Evolutionary conservation across 2,329 filamentous ascomycete species (phyloP).

Genomic region (Ophiostoma angusticollis): DNA sequence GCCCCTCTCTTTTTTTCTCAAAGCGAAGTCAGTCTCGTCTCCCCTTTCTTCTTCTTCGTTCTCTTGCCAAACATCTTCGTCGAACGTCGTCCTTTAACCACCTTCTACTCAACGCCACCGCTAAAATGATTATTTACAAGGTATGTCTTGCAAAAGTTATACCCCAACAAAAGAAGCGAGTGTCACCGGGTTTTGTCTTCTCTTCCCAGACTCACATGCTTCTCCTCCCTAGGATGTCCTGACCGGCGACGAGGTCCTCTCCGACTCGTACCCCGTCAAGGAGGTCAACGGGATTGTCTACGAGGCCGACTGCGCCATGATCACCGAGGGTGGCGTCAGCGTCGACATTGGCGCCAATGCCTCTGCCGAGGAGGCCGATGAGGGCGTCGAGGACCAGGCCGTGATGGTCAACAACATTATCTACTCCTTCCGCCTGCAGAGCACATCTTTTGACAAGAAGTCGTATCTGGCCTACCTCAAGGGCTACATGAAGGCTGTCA

Average conservation of each 20-base stretch:
- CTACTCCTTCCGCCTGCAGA: constrained; percentile 78
- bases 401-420: constrained; percentile 86
- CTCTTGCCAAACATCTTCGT: neutral
- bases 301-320: constrained; percentile 87
- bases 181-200: neutral
- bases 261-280: constrained; percentile 82
- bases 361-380: constrained; percentile 80
- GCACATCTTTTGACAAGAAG: constrained; percentile 78
- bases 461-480: constrained; percentile 73
- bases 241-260: constrained; percentile 89
- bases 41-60: constrained; percentile 11
- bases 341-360: constrained; percentile 90
- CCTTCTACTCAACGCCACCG: constrained; percentile 19
- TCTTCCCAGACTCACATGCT: neutral
- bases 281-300: constrained; percentile 67
- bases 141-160: constrained; percentile 26
- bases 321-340: constrained; percentile 60
- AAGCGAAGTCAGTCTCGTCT: neutral
- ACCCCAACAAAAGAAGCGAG: neutral
- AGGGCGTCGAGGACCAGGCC: constrained; percentile 55
- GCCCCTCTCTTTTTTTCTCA: constrained; percentile 11
- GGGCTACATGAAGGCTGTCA: constrained; percentile 85
- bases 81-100: neutral
- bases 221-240: constrained; percentile 59
- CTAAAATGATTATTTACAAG: constrained; percentile 64